Conservation (phyloP, 2,329 filamentous ascomycete genomes). For the Akanthomyces dipterigenus region DNA sequence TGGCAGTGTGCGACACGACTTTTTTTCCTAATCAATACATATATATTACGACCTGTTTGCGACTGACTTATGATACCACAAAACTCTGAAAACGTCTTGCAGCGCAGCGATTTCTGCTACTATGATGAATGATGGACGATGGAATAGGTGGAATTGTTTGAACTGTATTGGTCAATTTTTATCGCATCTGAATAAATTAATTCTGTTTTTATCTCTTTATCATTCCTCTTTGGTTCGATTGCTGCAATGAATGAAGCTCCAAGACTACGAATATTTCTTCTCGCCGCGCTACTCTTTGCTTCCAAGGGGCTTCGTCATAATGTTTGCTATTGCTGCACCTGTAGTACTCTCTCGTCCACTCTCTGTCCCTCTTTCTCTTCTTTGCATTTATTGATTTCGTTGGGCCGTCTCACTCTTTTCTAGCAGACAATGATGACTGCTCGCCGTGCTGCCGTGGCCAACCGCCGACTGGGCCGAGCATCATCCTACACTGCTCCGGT, state of each 20-base stretch:
- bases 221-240: too few relatives aligned
- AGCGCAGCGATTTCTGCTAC: background rate
- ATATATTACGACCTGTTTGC: background rate
- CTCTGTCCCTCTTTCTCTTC: background rate
- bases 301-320: too few relatives aligned
- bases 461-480: too few relatives aligned
- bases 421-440: too few relatives aligned
- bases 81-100: background rate
- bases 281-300: too few relatives aligned
- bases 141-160: background rate
- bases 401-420: too few relatives aligned
- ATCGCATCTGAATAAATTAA: background rate
- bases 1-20: background rate
- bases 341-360: too few relatives aligned
- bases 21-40: background rate
- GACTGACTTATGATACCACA: conserved; percentile 4
- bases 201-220: background rate
- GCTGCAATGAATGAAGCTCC: too few relatives aligned
- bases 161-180: background rate
- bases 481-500: too few relatives aligned
- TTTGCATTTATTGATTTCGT: background rate
- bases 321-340: too few relatives aligned
- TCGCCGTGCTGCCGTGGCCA: too few relatives aligned
- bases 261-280: too few relatives aligned
- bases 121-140: background rate